Evolutionary conservation across 495 filamentous ascomycete species (phyloP), one percentile per base, ranked within the genome.

Genomic region (Cudoniella acicularis): DNA sequence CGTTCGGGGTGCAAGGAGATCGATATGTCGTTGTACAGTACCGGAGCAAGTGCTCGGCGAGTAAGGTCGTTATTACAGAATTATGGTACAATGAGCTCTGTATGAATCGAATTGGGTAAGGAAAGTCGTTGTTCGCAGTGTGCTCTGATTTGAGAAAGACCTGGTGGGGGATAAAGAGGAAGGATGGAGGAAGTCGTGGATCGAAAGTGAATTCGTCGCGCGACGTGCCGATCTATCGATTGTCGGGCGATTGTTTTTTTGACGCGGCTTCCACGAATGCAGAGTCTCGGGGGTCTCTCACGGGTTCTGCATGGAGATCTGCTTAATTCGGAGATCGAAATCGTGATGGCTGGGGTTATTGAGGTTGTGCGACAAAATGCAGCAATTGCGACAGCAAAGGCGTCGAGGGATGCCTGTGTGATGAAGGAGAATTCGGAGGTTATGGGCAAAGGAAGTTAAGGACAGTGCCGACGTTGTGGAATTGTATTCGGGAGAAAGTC

Each of bases 61-160:
- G 26, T 13, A 46, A 21, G 20, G 16, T 54, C 13, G 30, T 61
- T 22, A 49, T 55, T 59, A 63, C 43, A 55, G 48, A 30, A 40
- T 18, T 62, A 58, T 63, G 50, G 51, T 49, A 54, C 27, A 54
- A 45, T 40, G 10, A 46, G 43, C 41, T 43, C 30, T 27, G 52
- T 21, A 36, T 26, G 49, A 57, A 55, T 50, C 0, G 45, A 43
- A 55, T 41, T 47, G 1, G 58, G 46, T 47, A 63, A 63, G 49
- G 46, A 55, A 55, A 52, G 22, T 46, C 40, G 52, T 49, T 10
- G 9, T 55, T 54, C 54, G 55, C 17, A 22, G 9, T 24, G 52
- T 47, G 30, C 24, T 13, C 6, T 36, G 30, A n/a, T 36, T 36
- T 13, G 30, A 6, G 30, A 13, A 36, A 13, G 30, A 36, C 6